A percentile compares a stretch with the other conserved stretches of the same genome.
Conservation (phyloP, 345 rosid genomes). For the Camelina laxa region DNA sequence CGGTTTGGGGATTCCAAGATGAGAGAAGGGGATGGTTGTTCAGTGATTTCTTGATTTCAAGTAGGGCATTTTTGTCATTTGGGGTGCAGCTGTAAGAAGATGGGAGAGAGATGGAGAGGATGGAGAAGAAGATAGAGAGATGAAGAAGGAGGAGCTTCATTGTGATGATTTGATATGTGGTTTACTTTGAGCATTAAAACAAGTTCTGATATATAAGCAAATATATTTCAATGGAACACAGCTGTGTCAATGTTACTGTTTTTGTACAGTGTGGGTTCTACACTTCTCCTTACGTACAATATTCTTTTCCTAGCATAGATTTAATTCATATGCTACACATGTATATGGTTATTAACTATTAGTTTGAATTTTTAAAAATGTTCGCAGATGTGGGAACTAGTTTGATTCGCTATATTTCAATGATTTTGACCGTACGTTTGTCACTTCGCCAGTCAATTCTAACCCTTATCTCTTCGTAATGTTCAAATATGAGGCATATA, state of each 20-base stretch:
- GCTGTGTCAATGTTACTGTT: slow-evolving; percentile 1
- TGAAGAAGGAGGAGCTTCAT: slow-evolving; percentile 35
- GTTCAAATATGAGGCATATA: background rate
- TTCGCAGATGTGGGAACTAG: background rate
- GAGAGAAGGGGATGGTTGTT: slow-evolving; percentile 64
- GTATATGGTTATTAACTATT: too few relatives aligned
- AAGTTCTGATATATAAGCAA: background rate
- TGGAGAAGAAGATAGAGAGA: slow-evolving; percentile 22
- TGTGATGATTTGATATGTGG: background rate
- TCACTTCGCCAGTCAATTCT: background rate
- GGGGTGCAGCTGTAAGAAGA: slow-evolving; percentile 51
- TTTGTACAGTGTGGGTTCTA: background rate
- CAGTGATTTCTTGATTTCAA: slow-evolving; percentile 56
- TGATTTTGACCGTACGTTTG: background rate
- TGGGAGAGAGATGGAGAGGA: slow-evolving; percentile 41
- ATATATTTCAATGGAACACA: slow-evolving; percentile 22
- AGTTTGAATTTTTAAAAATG: background rate
- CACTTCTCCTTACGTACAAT: slow-evolving; percentile 10
- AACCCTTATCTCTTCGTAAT: background rate
- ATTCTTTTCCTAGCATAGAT: background rate
- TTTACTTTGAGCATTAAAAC: background rate
- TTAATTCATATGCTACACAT: background rate
- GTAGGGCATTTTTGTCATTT: slow-evolving; percentile 61
- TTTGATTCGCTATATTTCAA: background rate
- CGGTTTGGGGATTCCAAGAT: slow-evolving; percentile 64